These are phyloP conservation scores for Exophiala bonariae DNA, from an alignment of 2,329 filamentous ascomycete species.

Conservation along the genomic window DNA sequence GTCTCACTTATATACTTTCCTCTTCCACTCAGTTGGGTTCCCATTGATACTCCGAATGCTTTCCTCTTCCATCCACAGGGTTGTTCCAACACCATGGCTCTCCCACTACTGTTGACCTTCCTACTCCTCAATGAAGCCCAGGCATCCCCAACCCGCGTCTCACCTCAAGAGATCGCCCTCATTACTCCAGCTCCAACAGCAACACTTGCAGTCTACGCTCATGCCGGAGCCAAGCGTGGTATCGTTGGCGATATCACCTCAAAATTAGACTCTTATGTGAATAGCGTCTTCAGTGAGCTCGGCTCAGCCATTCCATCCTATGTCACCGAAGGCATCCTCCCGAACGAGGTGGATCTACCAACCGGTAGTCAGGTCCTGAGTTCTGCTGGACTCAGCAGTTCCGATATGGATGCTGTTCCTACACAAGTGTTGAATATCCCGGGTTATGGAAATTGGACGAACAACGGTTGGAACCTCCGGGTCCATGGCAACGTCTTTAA, in stretches of 20 bases:
- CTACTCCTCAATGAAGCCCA: conserved; percentile 4
- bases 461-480: conserved; percentile 73
- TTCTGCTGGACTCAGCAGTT: conserved; percentile 59
- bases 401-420: conserved; percentile 61
- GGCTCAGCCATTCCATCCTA: conserved; percentile 60
- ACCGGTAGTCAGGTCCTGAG: conserved; percentile 61
- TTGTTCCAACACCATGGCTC: conserved; percentile 3
- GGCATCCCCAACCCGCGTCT: conserved; percentile 16
- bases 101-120: conserved; percentile 1
- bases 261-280: conserved; percentile 32
- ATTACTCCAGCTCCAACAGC: conserved; percentile 48
- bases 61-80: too few relatives aligned
- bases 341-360: conserved; percentile 68
- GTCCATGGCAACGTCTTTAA: conserved; percentile 83
- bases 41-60: too few relatives aligned
- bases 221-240: conserved; percentile 46
- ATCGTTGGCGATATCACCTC: conserved; percentile 53
- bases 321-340: conserved; percentile 63
- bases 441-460: conserved; percentile 74
- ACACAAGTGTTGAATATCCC: conserved; percentile 72
- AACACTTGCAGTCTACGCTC: conserved; percentile 41
- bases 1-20: too few relatives aligned
- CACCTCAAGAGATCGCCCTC: conserved; percentile 25
- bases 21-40: too few relatives aligned
- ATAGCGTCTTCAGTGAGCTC: conserved; percentile 46